These are phyloP conservation scores for Alisma plantagoaquatica DNA, from an alignment of 106 monocot species.

Conservation along the genomic window DNA sequence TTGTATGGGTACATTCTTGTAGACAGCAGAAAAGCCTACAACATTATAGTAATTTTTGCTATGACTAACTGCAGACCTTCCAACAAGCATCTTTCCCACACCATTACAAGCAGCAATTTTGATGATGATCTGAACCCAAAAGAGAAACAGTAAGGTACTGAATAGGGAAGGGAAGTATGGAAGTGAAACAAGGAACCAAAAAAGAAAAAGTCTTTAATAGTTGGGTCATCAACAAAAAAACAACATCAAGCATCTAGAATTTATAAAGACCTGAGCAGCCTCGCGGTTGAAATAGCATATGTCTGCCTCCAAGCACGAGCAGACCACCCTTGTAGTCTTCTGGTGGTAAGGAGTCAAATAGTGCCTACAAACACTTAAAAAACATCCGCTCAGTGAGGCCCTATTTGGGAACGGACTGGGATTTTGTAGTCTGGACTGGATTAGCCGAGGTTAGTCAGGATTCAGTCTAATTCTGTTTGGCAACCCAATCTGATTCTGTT, in stretches of 20 bases:
- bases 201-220: not conserved
- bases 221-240: not conserved
- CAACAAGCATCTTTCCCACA: slow-evolving; percentile 86
- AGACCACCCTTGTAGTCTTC: slow-evolving; percentile 76
- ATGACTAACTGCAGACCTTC: slow-evolving; percentile 55
- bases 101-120: slow-evolving; percentile 98
- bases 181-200: not conserved
- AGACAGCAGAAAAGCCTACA: too few species aligned
- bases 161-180: too few species aligned
- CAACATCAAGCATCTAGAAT: too few species aligned
- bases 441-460: too few species aligned
- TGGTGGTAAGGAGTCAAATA: slow-evolving; percentile 71
- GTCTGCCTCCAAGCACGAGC: slow-evolving; percentile 89
- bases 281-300: slow-evolving; percentile 94
- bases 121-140: slow-evolving; percentile 73
- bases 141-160: not conserved
- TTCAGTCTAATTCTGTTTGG: too few species aligned
- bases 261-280: slow-evolving; percentile 87
- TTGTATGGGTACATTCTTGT: too few species aligned
- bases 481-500: too few species aligned
- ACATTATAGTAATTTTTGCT: too few species aligned
- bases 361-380: slow-evolving; percentile 61
- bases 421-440: too few species aligned
- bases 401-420: too few species aligned
- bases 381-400: not conserved